A percentile compares a stretch with the other conserved stretches of the same genome.
These are phyloP conservation scores for Trichosanthes cucumerina DNA, from an alignment of 306 rosid genomes.

Conservation along the genomic window DNA sequence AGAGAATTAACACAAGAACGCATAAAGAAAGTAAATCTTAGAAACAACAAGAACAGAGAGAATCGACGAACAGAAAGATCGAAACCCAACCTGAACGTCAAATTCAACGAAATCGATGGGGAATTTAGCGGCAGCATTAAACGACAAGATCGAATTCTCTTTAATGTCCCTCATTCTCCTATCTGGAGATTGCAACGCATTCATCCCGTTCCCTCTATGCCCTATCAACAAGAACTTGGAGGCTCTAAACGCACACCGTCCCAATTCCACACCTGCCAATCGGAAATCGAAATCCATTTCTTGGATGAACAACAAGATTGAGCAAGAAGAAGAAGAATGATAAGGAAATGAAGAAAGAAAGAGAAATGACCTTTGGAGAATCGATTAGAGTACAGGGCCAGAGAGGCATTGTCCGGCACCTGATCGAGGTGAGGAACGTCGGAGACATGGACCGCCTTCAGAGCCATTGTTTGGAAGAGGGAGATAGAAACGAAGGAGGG, in stretches of 20 bases:
- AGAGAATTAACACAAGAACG: background rate
- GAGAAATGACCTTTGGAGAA: constrained; percentile 22
- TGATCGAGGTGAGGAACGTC: constrained; percentile 47
- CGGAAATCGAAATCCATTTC: background rate
- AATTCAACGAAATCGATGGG: constrained; percentile 45
- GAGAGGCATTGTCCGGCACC: constrained; percentile 31
- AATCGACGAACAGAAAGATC: background rate
- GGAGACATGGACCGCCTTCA: constrained; percentile 45
- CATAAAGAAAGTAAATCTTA: no score
- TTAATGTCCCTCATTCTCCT: constrained; percentile 33
- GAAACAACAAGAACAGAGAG: background rate
- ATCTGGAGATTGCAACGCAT: constrained; percentile 38
- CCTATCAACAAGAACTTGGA: constrained; percentile 41
- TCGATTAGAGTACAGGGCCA: constrained; percentile 19
- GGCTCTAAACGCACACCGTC: constrained; percentile 13
- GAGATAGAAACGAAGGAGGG: background rate
- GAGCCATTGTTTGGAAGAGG: constrained; percentile 19
- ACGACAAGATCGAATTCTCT: constrained; percentile 43
- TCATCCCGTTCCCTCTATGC: constrained; percentile 51
- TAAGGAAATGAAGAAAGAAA: background rate
- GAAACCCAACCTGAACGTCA: constrained; percentile 40
- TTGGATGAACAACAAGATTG: background rate
- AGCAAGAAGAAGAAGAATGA: background rate
- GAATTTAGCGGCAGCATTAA: constrained; percentile 34
- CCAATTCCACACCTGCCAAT: constrained; percentile 30